These are phyloP conservation scores for Aspergillus ibericus DNA, from an alignment of 2,329 filamentous ascomycete genomes.

Conservation along the genomic window DNA sequence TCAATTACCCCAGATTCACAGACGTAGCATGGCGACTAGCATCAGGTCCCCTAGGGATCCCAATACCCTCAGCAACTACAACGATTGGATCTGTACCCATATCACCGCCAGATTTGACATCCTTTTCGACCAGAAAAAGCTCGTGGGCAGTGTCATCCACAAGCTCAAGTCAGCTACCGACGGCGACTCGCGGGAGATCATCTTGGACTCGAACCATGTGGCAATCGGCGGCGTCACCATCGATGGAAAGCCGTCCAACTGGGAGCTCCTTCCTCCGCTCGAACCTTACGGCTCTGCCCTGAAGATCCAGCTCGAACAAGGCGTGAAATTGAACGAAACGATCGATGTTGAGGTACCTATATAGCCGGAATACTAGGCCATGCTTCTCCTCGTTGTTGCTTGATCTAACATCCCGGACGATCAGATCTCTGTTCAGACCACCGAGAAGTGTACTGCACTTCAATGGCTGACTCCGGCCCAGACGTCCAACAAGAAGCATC, in stretches of 20 bases:
- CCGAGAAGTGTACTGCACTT: slow-evolving; percentile 82
- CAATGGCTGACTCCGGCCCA: slow-evolving; percentile 95
- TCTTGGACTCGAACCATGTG: slow-evolving; percentile 86
- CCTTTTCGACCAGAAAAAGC: slow-evolving; percentile 75
- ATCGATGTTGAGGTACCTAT: slow-evolving; percentile 51
- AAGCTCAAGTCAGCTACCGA: slow-evolving; percentile 75
- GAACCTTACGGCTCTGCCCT: slow-evolving; percentile 65
- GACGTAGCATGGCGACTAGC: slow-evolving; percentile 39
- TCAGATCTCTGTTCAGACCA: slow-evolving; percentile 74
- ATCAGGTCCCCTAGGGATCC: slow-evolving; percentile 67
- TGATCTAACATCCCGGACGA: neutral
- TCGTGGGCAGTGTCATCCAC: slow-evolving; percentile 75
- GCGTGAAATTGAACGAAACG: slow-evolving; percentile 47
- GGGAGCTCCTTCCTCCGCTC: slow-evolving; percentile 67
- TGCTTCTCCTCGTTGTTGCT: neutral
- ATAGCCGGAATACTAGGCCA: neutral
- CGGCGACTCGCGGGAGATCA: slow-evolving; percentile 69
- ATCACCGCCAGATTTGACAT: slow-evolving; percentile 79
- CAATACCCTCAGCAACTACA: slow-evolving; percentile 89
- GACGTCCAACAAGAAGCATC: slow-evolving; percentile 92
- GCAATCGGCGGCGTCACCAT: slow-evolving; percentile 71
- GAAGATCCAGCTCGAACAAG: slow-evolving; percentile 50
- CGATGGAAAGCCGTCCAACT: slow-evolving; percentile 64
- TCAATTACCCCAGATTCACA: slow-evolving; percentile 12
- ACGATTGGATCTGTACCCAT: slow-evolving; percentile 80